phyloP scores from a whole-genome alignment of 2,329 filamentous ascomycete genomes.

The Trichoderma sp. region DNA sequence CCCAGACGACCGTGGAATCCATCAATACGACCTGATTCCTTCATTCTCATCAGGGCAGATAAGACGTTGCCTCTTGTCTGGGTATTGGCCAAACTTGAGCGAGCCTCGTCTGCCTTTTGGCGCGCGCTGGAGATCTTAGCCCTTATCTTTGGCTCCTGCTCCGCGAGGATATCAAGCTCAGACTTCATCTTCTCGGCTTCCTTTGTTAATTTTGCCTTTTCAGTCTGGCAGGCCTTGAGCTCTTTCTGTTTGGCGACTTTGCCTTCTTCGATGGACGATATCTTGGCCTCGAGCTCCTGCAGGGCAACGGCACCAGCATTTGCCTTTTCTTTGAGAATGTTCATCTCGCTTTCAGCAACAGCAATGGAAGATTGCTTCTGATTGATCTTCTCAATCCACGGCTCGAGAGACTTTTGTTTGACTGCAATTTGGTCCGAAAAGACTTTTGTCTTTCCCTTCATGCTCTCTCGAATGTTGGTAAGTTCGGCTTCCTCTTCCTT shows the following conservation, averaged over 20 bases:
- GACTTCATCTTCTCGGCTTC: constrained; percentile 70
- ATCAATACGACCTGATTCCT: constrained; percentile 93
- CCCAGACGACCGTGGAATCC: constrained; percentile 95
- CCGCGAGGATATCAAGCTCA: constrained; percentile 68
- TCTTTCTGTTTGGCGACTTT: constrained; percentile 69
- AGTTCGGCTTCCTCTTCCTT: constrained; percentile 79
- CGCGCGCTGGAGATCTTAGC: constrained; percentile 83
- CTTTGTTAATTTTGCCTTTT: constrained; percentile 70
- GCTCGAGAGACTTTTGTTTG: constrained; percentile 92
- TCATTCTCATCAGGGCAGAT: constrained; percentile 87
- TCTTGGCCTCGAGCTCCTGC: constrained; percentile 78
- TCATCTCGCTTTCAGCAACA: constrained; percentile 90
- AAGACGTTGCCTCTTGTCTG: constrained; percentile 93
- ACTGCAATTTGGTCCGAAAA: constrained; percentile 88
- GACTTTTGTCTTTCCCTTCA: constrained; percentile 94
- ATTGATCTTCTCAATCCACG: constrained; percentile 96
- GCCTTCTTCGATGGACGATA: constrained; percentile 68
- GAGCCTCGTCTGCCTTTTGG: constrained; percentile 94
- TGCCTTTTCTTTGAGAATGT: constrained; percentile 85
- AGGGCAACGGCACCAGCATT: constrained; percentile 83
- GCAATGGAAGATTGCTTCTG: constrained; percentile 92
- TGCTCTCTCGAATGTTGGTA: constrained; percentile 73
- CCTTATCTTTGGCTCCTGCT: constrained; percentile 79
- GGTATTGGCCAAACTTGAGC: constrained; percentile 82
- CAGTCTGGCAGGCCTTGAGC: constrained; percentile 70